Evolutionary conservation across 2,329 filamentous ascomycete species (phyloP).

Genomic region (Pestalotiopsis sp.): DNA sequence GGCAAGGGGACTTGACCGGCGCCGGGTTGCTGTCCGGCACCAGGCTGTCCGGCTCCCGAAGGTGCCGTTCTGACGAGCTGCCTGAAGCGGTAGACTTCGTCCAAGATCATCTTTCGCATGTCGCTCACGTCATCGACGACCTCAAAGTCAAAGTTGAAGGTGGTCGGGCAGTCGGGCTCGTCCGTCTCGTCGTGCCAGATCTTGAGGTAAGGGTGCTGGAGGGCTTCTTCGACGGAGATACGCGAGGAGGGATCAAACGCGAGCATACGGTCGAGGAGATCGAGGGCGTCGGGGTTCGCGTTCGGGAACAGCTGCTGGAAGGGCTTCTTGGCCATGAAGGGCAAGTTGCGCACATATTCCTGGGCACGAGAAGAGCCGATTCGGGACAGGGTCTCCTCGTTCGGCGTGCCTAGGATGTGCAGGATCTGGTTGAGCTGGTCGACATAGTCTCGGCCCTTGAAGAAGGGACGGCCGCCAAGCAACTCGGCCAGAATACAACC

Average conservation of each 20-base stretch:
- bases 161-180: conserved; percentile 89
- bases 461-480: conserved; percentile 94
- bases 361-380: conserved; percentile 95
- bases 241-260: conserved; percentile 93
- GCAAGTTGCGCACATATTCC: conserved; percentile 96
- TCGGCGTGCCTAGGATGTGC: conserved; percentile 95
- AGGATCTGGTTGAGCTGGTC: conserved; percentile 99
- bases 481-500: conserved; percentile 97
- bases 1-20: conserved; percentile 55
- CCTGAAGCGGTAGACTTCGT: conserved; percentile 90
- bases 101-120: conserved; percentile 96
- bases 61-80: conserved; percentile 57
- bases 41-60: conserved; percentile 32
- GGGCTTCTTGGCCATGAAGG: conserved; percentile 89
- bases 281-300: conserved; percentile 93
- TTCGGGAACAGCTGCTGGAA: conserved; percentile 89
- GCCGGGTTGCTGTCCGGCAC: conserved; percentile 36
- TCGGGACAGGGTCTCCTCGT: conserved; percentile 88
- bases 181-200: conserved; percentile 99
- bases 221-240: conserved; percentile 90
- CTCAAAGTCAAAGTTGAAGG: conserved; percentile 98
- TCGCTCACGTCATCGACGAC: conserved; percentile 92
- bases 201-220: conserved; percentile 93
- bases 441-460: conserved; percentile 98
- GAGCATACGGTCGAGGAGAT: conserved; percentile 95